Conservation (phyloP, 345 rosid genomes). For the Aurinia saxatilis region DNA sequence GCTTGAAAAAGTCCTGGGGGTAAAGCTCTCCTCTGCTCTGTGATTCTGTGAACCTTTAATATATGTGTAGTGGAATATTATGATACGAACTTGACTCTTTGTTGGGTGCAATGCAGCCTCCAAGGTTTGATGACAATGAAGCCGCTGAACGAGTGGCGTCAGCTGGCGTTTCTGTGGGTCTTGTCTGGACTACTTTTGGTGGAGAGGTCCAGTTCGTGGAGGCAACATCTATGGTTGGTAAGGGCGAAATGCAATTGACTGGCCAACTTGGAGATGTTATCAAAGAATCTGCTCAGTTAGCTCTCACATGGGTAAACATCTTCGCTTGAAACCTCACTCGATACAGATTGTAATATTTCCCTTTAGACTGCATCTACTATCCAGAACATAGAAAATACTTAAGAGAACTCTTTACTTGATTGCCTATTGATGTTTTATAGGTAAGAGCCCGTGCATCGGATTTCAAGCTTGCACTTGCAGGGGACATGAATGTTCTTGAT, state of each 20-base stretch:
- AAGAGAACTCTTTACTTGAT: neutral
- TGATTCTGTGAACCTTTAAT: neutral
- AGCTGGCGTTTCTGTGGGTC: slow-evolving; percentile 94
- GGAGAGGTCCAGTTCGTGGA: slow-evolving; percentile 99
- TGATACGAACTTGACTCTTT: neutral
- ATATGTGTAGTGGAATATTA: neutral
- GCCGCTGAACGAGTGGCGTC: slow-evolving; percentile 91
- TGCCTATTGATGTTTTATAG: slow-evolving; percentile 32
- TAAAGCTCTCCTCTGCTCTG: slow-evolving; percentile 25
- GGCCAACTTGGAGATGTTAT: slow-evolving; percentile 99
- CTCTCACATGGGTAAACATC: slow-evolving; percentile 84
- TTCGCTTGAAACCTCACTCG: neutral
- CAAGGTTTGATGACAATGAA: slow-evolving; percentile 83
- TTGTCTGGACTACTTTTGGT: slow-evolving; percentile 96
- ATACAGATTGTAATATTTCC: neutral
- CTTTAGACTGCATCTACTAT: neutral
- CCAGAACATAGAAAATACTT: neutral
- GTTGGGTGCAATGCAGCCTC: slow-evolving; percentile 63
- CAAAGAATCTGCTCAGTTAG: slow-evolving; percentile 97
- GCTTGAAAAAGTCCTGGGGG: slow-evolving; percentile 96
- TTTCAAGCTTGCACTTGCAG: slow-evolving; percentile 56
- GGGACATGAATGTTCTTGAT: slow-evolving; percentile 62
- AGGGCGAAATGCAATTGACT: slow-evolving; percentile 91
- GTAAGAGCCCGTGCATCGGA: slow-evolving; percentile 93
- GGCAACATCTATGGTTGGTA: slow-evolving; percentile 84